Evolutionary conservation across 331 rosid genomes (phyloP), one percentile per base, ranked within the genome.

Genomic region (Rosa hybrid): DNA sequence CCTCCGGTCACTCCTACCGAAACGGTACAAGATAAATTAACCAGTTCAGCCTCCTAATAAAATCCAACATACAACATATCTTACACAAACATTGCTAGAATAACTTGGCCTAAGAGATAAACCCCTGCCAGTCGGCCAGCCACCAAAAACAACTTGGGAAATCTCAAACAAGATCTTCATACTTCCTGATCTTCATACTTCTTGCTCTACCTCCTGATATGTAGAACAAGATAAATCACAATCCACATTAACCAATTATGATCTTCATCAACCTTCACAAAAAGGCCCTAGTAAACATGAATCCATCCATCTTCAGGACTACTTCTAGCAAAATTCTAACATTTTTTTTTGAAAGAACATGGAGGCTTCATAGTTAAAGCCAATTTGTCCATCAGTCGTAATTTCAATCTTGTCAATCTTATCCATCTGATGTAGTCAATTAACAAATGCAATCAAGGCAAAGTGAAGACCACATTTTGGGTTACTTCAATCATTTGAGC

Each of bases 391-490:
- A 57, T 57, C 64, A 21, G 10, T 8, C 4, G 5, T n/a, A 57
- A 20, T 57, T 53, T 57, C 30, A 57, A n/a, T 57, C 27, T n/a
- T n/a, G 64, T 57, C 62, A 56, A 20, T 1, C 12, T 9, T 20
- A 56, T 56, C 62, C 62, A 20, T 20, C 11, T 56, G 62, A 6
- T 56, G 25, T 20, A 56, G 62, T 18, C 30, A n/a, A n/a, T 20
- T 57, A 23, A 27, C 68, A 62, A 62, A 3, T 62, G 68, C 16
- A 25, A 23, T 62, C 5, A 25, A 62, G 39, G 7, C 38, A 21
- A 25, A 11, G 39, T 62, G 68, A 62, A 62, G 68, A 62, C 67
- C 67, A 60, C 67, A 62, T 25, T 62, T 10, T 21, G 65, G 68
- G 68, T 10, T 62, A 21, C 39, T 62, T 62, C 14, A 62, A 25